Percentiles rank a stretch among this genome's conserved stretches.
phyloP scores from a whole-genome alignment of 2,329 filamentous ascomycete species.

The Xylariaceae sp. region DNA sequence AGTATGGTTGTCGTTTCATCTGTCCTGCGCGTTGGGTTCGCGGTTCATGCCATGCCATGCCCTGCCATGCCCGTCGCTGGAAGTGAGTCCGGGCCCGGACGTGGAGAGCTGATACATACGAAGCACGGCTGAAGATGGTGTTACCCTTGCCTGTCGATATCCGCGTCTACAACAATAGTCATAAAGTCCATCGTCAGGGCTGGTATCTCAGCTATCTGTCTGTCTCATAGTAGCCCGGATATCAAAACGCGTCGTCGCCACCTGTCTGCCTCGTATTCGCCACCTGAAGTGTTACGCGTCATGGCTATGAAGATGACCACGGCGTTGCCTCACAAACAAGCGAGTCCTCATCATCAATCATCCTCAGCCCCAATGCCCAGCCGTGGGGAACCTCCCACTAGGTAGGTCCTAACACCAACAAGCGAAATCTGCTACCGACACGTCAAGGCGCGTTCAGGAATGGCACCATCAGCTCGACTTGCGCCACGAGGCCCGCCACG shows the following conservation, averaged over 20 bases:
- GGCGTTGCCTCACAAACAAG: too few relatives aligned
- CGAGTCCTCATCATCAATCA: too few relatives aligned
- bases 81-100: too few relatives aligned
- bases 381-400: too few relatives aligned
- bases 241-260: neutral
- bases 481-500: slow-evolving; percentile 70
- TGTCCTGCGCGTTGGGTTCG: neutral
- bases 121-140: neutral
- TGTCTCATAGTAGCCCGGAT: too few relatives aligned
- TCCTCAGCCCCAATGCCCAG: too few relatives aligned
- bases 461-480: slow-evolving; percentile 77
- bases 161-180: too few relatives aligned
- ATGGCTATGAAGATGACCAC: too few relatives aligned
- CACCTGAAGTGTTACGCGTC: neutral
- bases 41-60: too few relatives aligned
- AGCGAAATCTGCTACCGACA: too few relatives aligned
- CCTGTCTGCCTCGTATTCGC: neutral
- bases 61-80: neutral
- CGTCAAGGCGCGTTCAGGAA: slow-evolving; percentile 28
- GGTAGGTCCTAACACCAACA: too few relatives aligned
- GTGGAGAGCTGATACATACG: neutral
- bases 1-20: neutral
- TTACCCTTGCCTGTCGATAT: neutral
- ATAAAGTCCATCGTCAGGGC: neutral
- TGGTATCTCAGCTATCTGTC: too few relatives aligned